These are phyloP conservation scores for Leccinellum rugosiceps DNA, from an alignment of 768 basidiomycete genomes.

Conservation along the genomic window DNA sequence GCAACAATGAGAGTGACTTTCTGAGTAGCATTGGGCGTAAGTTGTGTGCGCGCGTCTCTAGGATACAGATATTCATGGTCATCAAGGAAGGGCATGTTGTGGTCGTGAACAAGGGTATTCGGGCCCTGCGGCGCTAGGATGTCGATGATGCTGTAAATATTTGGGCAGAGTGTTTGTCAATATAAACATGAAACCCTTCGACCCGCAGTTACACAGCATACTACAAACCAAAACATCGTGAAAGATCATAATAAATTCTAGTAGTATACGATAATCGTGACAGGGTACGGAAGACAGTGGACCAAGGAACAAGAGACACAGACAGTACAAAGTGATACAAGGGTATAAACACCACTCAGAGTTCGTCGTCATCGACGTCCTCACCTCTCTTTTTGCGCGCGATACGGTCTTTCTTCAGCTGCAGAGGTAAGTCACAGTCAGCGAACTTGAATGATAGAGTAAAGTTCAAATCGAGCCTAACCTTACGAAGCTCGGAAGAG, in stretches of 20 bases:
- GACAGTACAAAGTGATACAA: slow-evolving; percentile 11
- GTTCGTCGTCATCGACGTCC: slow-evolving; percentile 65
- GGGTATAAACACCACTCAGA: slow-evolving; percentile 27
- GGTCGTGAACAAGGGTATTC: slow-evolving; percentile 15
- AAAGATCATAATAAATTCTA: slow-evolving; percentile 3
- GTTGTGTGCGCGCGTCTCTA: slow-evolving; percentile 27
- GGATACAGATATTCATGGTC: slow-evolving; percentile 16
- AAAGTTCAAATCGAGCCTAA: slow-evolving; percentile 24
- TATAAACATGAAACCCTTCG: no score
- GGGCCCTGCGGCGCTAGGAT: slow-evolving; percentile 3
- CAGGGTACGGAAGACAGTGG: slow-evolving; percentile 21
- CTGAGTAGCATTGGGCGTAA: slow-evolving; percentile 73
- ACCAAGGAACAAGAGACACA: slow-evolving; percentile 11
- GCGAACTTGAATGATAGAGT: not conserved
- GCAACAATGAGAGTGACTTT: slow-evolving; percentile 77
- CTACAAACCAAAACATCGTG: not conserved
- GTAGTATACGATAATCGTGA: slow-evolving; percentile 17
- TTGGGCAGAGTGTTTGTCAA: not conserved
- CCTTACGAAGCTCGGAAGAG: slow-evolving; percentile 80
- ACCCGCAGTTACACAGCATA: not conserved
- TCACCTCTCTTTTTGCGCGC: slow-evolving; percentile 85
- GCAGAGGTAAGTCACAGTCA: slow-evolving; percentile 10
- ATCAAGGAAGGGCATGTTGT: slow-evolving; percentile 31
- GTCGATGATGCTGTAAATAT: not conserved
- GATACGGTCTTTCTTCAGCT: slow-evolving; percentile 93